Conservation (phyloP, 345 rosid species). For the Draba incana region DNA sequence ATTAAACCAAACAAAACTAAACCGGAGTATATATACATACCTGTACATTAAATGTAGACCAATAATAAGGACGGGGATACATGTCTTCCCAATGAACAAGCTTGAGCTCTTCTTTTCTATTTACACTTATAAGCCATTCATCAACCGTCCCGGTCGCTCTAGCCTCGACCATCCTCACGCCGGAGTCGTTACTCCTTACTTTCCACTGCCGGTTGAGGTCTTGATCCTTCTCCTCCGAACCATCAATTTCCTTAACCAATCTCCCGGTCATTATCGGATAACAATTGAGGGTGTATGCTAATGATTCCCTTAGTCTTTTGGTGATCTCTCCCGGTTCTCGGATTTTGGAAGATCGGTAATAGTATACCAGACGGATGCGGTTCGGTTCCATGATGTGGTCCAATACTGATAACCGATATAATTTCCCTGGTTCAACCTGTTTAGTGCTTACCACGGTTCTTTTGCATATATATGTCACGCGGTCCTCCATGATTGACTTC, state of each 20-base stretch:
- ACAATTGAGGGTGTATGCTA: constrained; percentile 51
- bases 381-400: constrained; percentile 68
- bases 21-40: constrained; percentile 34
- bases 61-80: constrained; percentile 55
- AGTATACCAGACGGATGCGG: constrained; percentile 56
- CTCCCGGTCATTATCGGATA: constrained; percentile 64
- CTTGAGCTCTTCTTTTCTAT: constrained; percentile 58
- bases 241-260: constrained; percentile 41
- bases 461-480: constrained; percentile 49
- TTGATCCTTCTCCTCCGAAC: constrained; percentile 23
- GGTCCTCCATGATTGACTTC: constrained; percentile 28
- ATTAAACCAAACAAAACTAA: constrained; percentile 5
- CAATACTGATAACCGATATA: constrained; percentile 53
- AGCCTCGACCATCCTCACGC: constrained; percentile 71
- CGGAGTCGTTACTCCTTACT: constrained; percentile 75
- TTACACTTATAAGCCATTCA: constrained; percentile 59
- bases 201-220: constrained; percentile 49
- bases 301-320: constrained; percentile 51
- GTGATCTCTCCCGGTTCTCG: constrained; percentile 49
- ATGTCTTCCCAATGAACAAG: constrained; percentile 81
- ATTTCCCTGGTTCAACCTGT: constrained; percentile 50
- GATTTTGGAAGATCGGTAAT: constrained; percentile 42
- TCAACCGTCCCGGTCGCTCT: constrained; percentile 56
- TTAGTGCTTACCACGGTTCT: constrained; percentile 73
- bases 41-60: constrained; percentile 83